Base-by-base conservation (phyloP, 1,284 basidiomycete species). In the Bondarzewia mesenterica region DNA sequence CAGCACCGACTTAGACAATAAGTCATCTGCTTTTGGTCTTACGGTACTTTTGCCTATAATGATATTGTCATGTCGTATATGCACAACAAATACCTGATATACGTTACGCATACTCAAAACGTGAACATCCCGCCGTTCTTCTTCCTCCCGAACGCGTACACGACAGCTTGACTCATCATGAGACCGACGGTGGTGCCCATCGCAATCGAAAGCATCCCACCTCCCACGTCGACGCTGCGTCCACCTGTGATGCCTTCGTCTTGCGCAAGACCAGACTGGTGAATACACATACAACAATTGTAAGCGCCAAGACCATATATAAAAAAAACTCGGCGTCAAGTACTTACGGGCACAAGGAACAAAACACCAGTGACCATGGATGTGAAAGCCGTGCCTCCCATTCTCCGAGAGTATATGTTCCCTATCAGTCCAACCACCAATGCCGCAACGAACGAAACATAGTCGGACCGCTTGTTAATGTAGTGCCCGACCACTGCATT, bases 161-260 rank as follows among this genome's bases (percentile, higher is more conserved):
- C 88, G 29, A 93, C 65, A 37, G 89, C 82, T 57, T 89, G 86
- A 54, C 86, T 89, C 73, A 87, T 89, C 68, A 93, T 93, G 38
- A 93, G 64, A n/a, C 90, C 89, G 46, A 92, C 88, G 1, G 89
- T 93, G 59, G 93, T 92, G 48, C 90, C 91, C 55, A 93, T 91
- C 1, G 88, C 88, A 42, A 92, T 88, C 50, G 87, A 79, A 51
- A 92, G 87, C 89, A 90, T 89, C 5, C 85, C 83, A n/a, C 78
- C 75, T 54, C 85, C 84, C 47, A 87, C 85, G 55, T 85, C 82
- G 44, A 87, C 82, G 10, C 80, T 85, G 58, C 75, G 80, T 42
- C 75, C 82, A 15, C 71, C 83, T 32, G 77, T 81, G 65, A 43
- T 43, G 25, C 80, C 83, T 51, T 89, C 90, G 1, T 88, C 86